A percentile compares a stretch with the other conserved stretches of the same genome.
These are phyloP conservation scores for Acacia pycnantha DNA, from an alignment of 331 rosid genomes.

Conservation along the genomic window DNA sequence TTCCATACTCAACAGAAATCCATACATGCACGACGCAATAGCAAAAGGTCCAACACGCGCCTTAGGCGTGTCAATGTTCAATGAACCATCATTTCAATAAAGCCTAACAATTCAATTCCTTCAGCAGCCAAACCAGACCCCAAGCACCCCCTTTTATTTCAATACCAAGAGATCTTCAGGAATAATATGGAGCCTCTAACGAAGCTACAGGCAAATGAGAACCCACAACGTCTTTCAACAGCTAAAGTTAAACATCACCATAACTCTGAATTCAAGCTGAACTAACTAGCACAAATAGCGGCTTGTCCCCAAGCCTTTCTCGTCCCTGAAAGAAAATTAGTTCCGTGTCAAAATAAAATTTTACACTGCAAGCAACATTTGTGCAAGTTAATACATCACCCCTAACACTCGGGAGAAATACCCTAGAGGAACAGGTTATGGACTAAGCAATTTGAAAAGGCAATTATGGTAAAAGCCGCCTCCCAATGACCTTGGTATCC, in stretches of 20 bases:
- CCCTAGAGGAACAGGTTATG: background rate
- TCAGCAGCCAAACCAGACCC: constrained; percentile 24
- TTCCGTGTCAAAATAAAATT: constrained; percentile 10
- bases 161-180: constrained; percentile 24
- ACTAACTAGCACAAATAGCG: constrained; percentile 71
- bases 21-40: background rate
- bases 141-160: constrained; percentile 24
- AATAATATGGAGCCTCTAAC: constrained; percentile 31
- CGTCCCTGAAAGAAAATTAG: constrained; percentile 64
- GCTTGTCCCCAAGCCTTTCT: constrained; percentile 62
- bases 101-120: constrained; percentile 15
- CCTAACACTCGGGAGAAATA: background rate
- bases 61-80: background rate
- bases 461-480: background rate
- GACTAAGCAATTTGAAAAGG: background rate
- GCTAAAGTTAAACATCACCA: constrained; percentile 20
- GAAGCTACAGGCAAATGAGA: constrained; percentile 30
- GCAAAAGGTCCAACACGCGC: background rate
- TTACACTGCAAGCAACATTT: background rate
- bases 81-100: background rate
- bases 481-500: background rate
- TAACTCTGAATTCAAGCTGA: constrained; percentile 42
- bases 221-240: constrained; percentile 25
- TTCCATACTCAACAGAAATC: background rate
- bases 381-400: background rate